Conservation (phyloP, 805 yeast species). For the Pichia eremophila region DNA sequence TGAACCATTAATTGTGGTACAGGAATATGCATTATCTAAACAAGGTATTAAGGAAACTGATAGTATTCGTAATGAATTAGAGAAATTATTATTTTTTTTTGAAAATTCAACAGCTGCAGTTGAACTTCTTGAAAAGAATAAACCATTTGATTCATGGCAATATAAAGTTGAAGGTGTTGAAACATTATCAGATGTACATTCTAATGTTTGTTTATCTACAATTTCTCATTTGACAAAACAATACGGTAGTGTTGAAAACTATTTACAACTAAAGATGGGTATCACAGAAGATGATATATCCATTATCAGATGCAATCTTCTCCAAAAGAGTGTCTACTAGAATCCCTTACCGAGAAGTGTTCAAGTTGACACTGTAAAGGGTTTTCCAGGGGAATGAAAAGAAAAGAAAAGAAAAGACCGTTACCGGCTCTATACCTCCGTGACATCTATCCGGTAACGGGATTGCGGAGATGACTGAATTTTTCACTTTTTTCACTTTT, state of each 20-base stretch:
- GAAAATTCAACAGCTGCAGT: too few species aligned
- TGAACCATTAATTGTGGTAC: conserved; percentile 52
- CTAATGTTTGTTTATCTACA: conserved; percentile 20
- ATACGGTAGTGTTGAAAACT: conserved; percentile 47
- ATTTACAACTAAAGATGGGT: conserved; percentile 33
- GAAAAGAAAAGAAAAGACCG: too few species aligned
- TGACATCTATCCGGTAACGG: too few species aligned
- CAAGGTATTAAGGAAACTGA: conserved; percentile 35
- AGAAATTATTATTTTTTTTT: background rate
- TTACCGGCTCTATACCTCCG: too few species aligned
- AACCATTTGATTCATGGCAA: conserved; percentile 25
- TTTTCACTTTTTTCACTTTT: too few species aligned
- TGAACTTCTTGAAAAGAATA: background rate
- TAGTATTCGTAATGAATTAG: background rate
- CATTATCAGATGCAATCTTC: background rate
- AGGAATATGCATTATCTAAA: conserved; percentile 71
- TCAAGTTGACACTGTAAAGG: too few species aligned
- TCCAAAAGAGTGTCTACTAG: background rate
- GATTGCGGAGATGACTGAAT: too few species aligned
- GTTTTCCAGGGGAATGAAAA: too few species aligned
- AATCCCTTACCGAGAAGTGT: too few species aligned
- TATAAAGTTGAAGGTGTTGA: conserved; percentile 51
- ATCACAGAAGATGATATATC: conserved; percentile 33
- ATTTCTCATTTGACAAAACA: conserved; percentile 41
- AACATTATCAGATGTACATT: conserved; percentile 43